Evolutionary conservation across 1,139 yeast species (phyloP), one percentile per base, ranked within the genome.

Genomic region (Diutina siamensis): DNA sequence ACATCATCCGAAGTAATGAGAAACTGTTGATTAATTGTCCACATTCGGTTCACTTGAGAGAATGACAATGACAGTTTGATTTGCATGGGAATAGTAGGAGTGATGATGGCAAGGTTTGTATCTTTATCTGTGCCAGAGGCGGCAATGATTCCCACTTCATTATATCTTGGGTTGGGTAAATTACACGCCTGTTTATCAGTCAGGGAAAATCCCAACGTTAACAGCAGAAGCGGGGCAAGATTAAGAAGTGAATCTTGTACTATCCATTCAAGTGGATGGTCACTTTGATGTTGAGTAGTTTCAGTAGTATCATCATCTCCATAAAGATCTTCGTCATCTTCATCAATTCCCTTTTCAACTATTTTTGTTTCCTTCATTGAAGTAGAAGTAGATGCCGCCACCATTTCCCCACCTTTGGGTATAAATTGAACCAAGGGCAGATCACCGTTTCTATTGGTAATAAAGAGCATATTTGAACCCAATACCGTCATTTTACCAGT

Each of bases 11-110:
- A 84, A 0, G 95, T 84, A 27, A 88, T 71, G 48, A 88, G 66
- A 57, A 74, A 87, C 46, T 61, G 61, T 48, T 72, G 68, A 49
- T 69, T 62, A 34, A 81, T 59, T 38, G 86, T 82, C 85, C 92
- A 83, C 59, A 87, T 74, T 53, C 85, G 76, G 49, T 83, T 80
- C 33, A 85, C 78, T 52, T 85, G 81, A 2, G 83, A 78, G 49
- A 89, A 88, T 45, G 80, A 79, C 42, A 89, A 67, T 0, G 94
- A 79, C 4, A 86, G 76, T 46, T 78, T 76, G 35, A 87, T 78
- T 0, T 57, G 57, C 1, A 89, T 89, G 51, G 79, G 80, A 8
- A 83, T 69, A 10, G 80, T 70, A 8, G 86, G 86, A 12, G 76
- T 71, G 44, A 82, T 66, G 8, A 83, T 69, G 34, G 83, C 77